A percentile compares a stretch with the other conserved stretches of the same genome.
Conservation (phyloP, 192 early-diverging fungal species). For the Oehlia diaphana region DNA sequence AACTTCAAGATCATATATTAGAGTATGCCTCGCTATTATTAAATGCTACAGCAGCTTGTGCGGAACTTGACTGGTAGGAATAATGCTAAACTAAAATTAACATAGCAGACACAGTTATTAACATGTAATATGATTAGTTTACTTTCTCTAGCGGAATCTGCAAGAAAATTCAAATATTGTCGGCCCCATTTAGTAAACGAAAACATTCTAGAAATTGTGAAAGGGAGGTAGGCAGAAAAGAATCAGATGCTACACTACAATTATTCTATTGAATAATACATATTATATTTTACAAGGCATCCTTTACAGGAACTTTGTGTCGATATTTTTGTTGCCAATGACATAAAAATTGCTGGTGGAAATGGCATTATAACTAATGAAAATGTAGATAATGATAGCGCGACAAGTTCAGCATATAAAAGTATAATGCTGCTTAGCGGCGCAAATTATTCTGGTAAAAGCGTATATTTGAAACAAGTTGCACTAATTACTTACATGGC, state of each 20-base stretch:
- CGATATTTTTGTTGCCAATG: conserved; percentile 73
- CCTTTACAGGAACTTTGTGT: conserved; percentile 62
- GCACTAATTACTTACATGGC: conserved; percentile 86
- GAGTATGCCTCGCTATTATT: conserved; percentile 42
- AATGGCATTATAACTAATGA: conserved; percentile 23
- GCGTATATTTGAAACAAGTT: conserved; percentile 73
- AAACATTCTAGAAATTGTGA: conserved; percentile 56
- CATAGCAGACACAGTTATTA: too few relatives aligned
- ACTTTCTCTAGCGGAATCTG: conserved; percentile 61
- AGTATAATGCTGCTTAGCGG: conserved; percentile 73
- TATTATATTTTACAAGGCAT: conserved; percentile 46
- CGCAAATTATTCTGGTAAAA: conserved; percentile 84
- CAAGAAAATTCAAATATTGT: conserved; percentile 53
- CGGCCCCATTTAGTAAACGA: conserved; percentile 57
- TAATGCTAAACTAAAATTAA: neutral
- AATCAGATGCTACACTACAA: conserved; percentile 23
- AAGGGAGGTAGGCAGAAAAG: conserved; percentile 60
- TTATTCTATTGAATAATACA: conserved; percentile 39
- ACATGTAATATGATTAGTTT: conserved; percentile 39
- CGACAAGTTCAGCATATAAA: neutral
- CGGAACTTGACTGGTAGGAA: conserved; percentile 76
- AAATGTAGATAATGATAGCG: conserved; percentile 6
- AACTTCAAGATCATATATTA: conserved; percentile 60
- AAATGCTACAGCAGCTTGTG: conserved; percentile 39
- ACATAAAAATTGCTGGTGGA: conserved; percentile 50